phyloP scores from a whole-genome alignment of 106 monocot genomes.

The Apostasia ramifera region DNA sequence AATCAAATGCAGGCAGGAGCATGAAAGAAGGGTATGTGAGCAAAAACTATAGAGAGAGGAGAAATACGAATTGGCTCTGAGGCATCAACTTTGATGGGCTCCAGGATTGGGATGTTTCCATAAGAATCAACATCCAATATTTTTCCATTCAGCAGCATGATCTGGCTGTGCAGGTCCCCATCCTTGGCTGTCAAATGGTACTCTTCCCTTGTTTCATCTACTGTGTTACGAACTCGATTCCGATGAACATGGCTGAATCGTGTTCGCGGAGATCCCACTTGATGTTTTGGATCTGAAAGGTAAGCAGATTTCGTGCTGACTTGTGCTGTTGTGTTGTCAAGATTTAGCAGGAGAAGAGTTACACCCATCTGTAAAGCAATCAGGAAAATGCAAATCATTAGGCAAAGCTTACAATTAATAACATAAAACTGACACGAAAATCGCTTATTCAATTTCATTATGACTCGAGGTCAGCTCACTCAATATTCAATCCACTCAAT shows the following conservation, averaged over 20 bases:
- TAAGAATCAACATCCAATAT: conserved; percentile 31
- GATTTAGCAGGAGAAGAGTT: conserved; percentile 78
- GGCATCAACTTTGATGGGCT: conserved; percentile 32
- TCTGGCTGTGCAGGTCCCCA: conserved; percentile 73
- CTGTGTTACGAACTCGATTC: background rate
- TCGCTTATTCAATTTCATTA: too few relatives aligned
- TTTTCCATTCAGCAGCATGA: conserved; percentile 68
- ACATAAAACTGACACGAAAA: too few relatives aligned
- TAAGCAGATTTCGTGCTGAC: conserved; percentile 10
- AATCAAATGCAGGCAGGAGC: conserved; percentile 41
- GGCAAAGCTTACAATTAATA: background rate
- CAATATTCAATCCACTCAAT: too few relatives aligned
- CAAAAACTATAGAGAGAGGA: conserved; percentile 79
- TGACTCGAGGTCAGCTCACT: too few relatives aligned
- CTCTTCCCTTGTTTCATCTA: conserved; percentile 54
- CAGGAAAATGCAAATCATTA: background rate
- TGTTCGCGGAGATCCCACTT: conserved; percentile 2
- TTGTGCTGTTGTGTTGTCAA: conserved; percentile 53
- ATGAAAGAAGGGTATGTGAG: conserved; percentile 54
- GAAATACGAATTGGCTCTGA: conserved; percentile 47
- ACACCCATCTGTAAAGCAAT: conserved; percentile 58
- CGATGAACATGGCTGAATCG: conserved; percentile 15
- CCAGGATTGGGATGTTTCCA: conserved; percentile 46
- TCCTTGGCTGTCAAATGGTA: conserved; percentile 83
- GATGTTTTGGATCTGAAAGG: conserved; percentile 1